Conservation (phyloP, 345 rosid species). For the Pugionium dolabratum region DNA sequence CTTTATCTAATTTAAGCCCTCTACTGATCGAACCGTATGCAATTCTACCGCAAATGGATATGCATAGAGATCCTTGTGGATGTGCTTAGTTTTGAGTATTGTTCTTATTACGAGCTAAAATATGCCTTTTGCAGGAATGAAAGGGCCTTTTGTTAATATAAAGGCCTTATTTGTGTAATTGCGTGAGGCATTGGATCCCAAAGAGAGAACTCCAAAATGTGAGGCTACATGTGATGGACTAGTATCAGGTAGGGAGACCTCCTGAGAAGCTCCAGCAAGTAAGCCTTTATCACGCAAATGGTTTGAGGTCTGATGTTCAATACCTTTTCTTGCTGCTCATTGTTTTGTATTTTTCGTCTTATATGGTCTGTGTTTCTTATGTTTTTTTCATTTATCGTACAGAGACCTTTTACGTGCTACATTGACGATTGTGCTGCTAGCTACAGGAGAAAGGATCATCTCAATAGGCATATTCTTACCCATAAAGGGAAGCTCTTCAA, state of each 20-base stretch:
- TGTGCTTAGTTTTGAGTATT: too few relatives aligned
- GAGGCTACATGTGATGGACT: slow-evolving; percentile 73
- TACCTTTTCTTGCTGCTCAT: neutral
- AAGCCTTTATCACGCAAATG: slow-evolving; percentile 74
- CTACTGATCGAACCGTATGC: neutral
- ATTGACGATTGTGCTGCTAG: slow-evolving; percentile 65
- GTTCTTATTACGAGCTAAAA: slow-evolving; percentile 7
- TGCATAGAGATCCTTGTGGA: neutral
- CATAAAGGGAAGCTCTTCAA: slow-evolving; percentile 67
- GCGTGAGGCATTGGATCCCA: slow-evolving; percentile 99
- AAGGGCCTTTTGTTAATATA: slow-evolving; percentile 18
- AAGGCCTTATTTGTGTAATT: slow-evolving; percentile 24
- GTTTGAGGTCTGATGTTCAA: slow-evolving; percentile 27
- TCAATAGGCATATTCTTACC: slow-evolving; percentile 63
- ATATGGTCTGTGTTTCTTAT: neutral
- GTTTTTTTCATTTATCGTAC: neutral
- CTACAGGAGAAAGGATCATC: slow-evolving; percentile 85
- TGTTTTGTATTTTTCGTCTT: neutral
- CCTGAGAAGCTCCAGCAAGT: slow-evolving; percentile 96
- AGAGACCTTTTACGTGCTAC: slow-evolving; percentile 71
- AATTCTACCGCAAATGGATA: neutral
- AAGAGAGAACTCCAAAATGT: slow-evolving; percentile 93
- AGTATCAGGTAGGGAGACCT: slow-evolving; percentile 99
- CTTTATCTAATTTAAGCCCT: neutral
- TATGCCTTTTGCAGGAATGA: slow-evolving; percentile 49